Evolutionary conservation across 1,284 basidiomycete species (phyloP), one percentile per base, ranked within the genome.

Genomic region (Mrakiaceae sp.): DNA sequence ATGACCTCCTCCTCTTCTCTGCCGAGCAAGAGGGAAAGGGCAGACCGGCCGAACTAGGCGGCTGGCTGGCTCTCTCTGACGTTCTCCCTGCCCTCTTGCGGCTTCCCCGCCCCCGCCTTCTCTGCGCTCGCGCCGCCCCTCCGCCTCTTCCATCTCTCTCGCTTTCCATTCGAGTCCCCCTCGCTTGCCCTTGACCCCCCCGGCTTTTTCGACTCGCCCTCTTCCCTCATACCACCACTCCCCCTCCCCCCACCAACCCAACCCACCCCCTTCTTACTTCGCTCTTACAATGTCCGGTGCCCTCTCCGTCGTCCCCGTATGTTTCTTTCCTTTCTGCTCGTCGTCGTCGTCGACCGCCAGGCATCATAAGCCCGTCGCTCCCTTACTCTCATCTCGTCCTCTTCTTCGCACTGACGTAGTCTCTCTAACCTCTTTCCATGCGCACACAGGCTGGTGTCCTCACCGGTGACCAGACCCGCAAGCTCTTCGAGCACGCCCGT

Each of bases 401-500:
- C 42, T 52, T 16, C 48, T 48, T 54, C 44, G 1, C 39, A 39
- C 58, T 53, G 27, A 27, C 57, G 0, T 49, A n/a, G n/a, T 61
- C 51, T 16, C n/a, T 14, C 16, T 10, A 5, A 39, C 42, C 44
- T 2, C 54, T 61, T 43, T 58, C 49, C 27, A n/a, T 39, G 27
- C 60, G 50, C 49, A 5, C 53, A 11, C 61, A 90, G 89, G 80
- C 88, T 77, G 90, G 90, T 72, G 90, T 94, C 69, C 77, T 94
- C 72, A 89, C 87, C 70, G 90, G 90, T 77, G 86, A 90, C 72
- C 83, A 93, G 75, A 86, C 88, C 72, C 84, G 87, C 78, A 90
- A 88, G 78, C 80, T 95, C 71, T 90, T 93, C 75, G 85, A 90
- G 73, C 90, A 92, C 77, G 90, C 90, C 48, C 86, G 86, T 73